Evolutionary conservation across 441 rosid genomes (phyloP).

Genomic region (Adansonia madagascariensis): DNA sequence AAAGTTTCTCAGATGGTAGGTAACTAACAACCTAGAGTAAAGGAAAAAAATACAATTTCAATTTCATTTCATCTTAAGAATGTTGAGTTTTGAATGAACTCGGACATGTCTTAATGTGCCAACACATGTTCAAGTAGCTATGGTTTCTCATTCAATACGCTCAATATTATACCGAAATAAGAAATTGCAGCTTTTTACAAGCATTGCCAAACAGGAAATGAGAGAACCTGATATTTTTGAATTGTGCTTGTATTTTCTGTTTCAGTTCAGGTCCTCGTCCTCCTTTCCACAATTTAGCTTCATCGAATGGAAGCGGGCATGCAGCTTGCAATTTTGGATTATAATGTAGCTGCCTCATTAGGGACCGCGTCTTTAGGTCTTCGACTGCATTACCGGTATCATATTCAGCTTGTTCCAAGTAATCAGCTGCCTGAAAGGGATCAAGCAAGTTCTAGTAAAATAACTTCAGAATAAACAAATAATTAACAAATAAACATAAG

Average conservation of each 20-base stretch:
- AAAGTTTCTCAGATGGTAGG: conserved; percentile 4
- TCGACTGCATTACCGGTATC: conserved; percentile 70
- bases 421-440: conserved; percentile 63
- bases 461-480: conserved; percentile 1
- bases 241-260: conserved; percentile 72
- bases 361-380: conserved; percentile 72
- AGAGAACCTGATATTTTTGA: conserved; percentile 81
- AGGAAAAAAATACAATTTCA: neutral
- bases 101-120: neutral
- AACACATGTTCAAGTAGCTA: neutral
- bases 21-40: neutral
- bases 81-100: neutral
- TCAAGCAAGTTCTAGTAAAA: conserved; percentile 5
- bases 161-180: neutral
- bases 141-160: neutral
- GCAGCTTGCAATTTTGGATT: conserved; percentile 74
- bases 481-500: neutral
- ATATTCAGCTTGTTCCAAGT: conserved; percentile 81
- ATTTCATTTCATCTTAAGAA: neutral
- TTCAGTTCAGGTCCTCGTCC: conserved; percentile 86
- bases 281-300: conserved; percentile 90
- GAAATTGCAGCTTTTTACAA: neutral
- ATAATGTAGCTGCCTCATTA: conserved; percentile 69
- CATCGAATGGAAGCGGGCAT: conserved; percentile 87
- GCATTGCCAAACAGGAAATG: conserved; percentile 8